Evolutionary conservation across 345 rosid genomes (phyloP), one percentile per base, ranked within the genome.

Genomic region (Arabis hirsuta): DNA sequence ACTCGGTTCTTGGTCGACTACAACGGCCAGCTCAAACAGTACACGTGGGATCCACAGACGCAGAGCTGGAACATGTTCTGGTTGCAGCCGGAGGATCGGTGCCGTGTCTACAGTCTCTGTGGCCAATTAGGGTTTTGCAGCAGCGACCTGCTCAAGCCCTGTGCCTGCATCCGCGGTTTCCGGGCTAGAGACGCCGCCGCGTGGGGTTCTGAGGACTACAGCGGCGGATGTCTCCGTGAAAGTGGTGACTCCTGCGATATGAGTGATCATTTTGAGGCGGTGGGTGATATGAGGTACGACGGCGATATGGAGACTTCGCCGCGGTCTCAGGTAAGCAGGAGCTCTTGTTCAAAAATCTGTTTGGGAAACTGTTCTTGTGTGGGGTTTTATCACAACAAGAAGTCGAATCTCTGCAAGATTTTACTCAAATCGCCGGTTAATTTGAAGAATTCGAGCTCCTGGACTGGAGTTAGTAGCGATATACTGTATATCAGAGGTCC

Each of bases 61-160:
- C 86, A 57, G 14, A 16, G 9, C 19, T 90, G 86, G 98, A 58
- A 55, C 34, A 26, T 76, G 55, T 16, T 82, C 59, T 85, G 84
- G 73, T 0, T 6, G 0, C 81, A 88, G 73, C 98, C 91, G 7
- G 76, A 14, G 12, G 72, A 84, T 48, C 81, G 65, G 0, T 92
- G 98, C 71, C 90, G 85, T 9, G 34, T 65, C 12, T 86, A 88
- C 73, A 85, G 76, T 45, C 78, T 73, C 56, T 92, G 98, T 55
- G 98, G 98, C 14, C 60, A 78, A 71, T 81, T 88, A 71, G 93
- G 89, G 1, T 66, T 85, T 7, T 92, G 98, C 60, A 73, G 76
- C 45, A 32, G 9, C 0, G 32, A 55, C 0, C 24, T 22, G 6
- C 63, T 81, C 24, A 63, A 61, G 4, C 83, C 69, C 9, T 92